These are phyloP conservation scores for Podila minutissima DNA, from an alignment of 192 early-diverging fungal genomes.

Conservation along the genomic window DNA sequence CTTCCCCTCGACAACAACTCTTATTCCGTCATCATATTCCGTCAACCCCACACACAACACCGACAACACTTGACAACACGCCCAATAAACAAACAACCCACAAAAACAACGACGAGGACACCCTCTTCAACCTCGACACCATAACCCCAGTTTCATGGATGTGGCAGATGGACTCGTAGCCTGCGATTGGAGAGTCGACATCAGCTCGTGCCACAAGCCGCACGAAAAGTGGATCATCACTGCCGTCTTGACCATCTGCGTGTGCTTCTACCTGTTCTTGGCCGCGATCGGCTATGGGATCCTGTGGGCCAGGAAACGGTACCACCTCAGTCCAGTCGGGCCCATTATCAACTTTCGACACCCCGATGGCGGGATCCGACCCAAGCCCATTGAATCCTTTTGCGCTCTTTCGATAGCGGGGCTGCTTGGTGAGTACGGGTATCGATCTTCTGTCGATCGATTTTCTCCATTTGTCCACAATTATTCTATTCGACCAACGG, in stretches of 20 bases:
- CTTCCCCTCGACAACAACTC: background rate
- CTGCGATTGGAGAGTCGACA: slow-evolving; percentile 51
- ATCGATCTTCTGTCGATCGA: background rate
- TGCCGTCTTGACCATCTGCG: slow-evolving; percentile 24
- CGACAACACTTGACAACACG: too few species aligned
- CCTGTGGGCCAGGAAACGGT: slow-evolving; percentile 39
- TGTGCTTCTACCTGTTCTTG: slow-evolving; percentile 33
- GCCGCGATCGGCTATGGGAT: slow-evolving; percentile 41
- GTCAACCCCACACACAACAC: too few species aligned
- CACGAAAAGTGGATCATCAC: slow-evolving; percentile 19
- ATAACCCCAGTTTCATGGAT: slow-evolving; percentile 26
- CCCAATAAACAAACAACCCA: background rate
- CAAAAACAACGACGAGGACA: background rate
- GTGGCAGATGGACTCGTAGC: slow-evolving; percentile 40
- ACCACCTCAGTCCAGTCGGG: slow-evolving; percentile 39
- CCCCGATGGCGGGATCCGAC: slow-evolving; percentile 48
- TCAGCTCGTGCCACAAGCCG: slow-evolving; percentile 25
- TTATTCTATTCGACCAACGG: too few species aligned
- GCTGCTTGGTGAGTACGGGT: slow-evolving; percentile 25
- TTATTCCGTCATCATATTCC: background rate
- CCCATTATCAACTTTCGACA: slow-evolving; percentile 48
- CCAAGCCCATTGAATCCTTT: slow-evolving; percentile 49
- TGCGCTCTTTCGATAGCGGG: slow-evolving; percentile 45
- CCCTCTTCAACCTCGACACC: too few species aligned
- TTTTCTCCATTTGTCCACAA: too few species aligned